These are phyloP conservation scores for Selaginella tamariscina DNA, from an alignment of 75 land plant species.

Conservation along the genomic window DNA sequence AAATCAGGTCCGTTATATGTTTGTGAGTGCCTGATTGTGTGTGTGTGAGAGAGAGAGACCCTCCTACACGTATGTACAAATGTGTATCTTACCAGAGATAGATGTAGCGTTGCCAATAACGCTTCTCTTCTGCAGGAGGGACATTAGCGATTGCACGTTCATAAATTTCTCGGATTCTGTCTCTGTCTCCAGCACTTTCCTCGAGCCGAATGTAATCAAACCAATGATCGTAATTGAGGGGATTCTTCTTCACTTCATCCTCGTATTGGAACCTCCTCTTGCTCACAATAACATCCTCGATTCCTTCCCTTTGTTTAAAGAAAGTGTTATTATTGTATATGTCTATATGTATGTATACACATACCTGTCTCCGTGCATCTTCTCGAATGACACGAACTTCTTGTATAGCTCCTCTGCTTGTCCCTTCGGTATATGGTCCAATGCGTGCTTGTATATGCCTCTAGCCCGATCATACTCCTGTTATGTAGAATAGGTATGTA, in stretches of 20 bases:
- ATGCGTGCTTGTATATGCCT: conserved; percentile 65
- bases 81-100: conserved; percentile 57
- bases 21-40: too few species aligned
- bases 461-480: conserved; percentile 69
- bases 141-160: conserved; percentile 92
- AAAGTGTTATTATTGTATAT: too few species aligned
- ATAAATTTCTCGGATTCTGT: conserved; percentile 69
- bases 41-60: too few species aligned
- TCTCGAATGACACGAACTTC: conserved; percentile 82
- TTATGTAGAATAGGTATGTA: too few species aligned
- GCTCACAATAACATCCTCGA: conserved; percentile 92
- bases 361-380: conserved; percentile 85
- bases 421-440: conserved; percentile 83
- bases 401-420: conserved; percentile 75
- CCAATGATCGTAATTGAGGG: conserved; percentile 81
- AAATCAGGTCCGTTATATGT: too few species aligned
- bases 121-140: conserved; percentile 95
- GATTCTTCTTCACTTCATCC: conserved; percentile 84
- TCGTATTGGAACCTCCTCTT: conserved; percentile 95
- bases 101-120: conserved; percentile 93
- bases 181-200: conserved; percentile 72
- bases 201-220: conserved; percentile 90
- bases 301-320: too few species aligned
- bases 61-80: too few species aligned
- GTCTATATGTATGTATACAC: too few species aligned